A percentile compares a stretch with the other conserved stretches of the same genome.
Conservation (phyloP, 73 alveolate species). For the Tetrahymena malaccensis region DNA sequence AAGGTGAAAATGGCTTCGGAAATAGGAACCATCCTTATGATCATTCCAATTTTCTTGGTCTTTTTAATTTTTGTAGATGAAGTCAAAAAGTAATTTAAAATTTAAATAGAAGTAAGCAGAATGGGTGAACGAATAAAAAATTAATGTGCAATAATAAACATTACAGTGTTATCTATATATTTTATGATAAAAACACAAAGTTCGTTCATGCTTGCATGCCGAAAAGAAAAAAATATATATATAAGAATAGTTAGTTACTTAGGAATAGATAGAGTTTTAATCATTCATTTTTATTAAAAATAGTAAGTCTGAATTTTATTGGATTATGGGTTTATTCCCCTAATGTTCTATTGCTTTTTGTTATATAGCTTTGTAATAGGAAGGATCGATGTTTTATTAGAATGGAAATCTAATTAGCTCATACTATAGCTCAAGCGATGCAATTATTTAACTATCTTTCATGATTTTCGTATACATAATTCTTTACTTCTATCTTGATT, state of each 20-base stretch:
- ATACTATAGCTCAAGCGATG: background rate
- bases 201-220: background rate
- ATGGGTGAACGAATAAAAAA: background rate
- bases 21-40: slow-evolving; percentile 3
- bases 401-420: background rate
- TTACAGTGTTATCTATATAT: background rate
- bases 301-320: background rate
- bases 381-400: slow-evolving; percentile 8
- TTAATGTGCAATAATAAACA: background rate
- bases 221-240: background rate
- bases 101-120: background rate
- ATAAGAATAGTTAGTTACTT: background rate
- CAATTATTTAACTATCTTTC: background rate
- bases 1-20: slow-evolving; percentile 41
- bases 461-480: background rate
- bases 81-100: background rate
- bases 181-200: no score
- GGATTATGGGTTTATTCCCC: slow-evolving; percentile 8
- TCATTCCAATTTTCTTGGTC: slow-evolving; percentile 13
- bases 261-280: background rate
- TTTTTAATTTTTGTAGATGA: slow-evolving; percentile 16
- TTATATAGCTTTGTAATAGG: slow-evolving; percentile 10
- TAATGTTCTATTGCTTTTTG: slow-evolving; percentile 20
- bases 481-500: slow-evolving; percentile 11
- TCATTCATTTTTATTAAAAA: background rate